Base-by-base conservation (phyloP, 306 rosid species). In the Trifolium fragiferum region DNA sequence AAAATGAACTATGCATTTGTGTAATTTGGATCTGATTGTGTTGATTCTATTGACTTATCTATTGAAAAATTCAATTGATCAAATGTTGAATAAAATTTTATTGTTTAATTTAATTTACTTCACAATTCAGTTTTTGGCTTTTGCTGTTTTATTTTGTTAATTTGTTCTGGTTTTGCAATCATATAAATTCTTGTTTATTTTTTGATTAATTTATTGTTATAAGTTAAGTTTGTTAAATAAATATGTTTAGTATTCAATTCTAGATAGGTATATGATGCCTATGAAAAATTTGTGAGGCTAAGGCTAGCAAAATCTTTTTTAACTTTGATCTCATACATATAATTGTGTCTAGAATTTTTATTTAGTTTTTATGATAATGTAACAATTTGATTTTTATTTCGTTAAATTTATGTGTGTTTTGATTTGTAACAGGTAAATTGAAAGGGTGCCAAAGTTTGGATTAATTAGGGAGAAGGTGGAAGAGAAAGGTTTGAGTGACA, bases 401-500 rank as follows among this genome's bases (percentile, higher is more conserved):
- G 4, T 25, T 58, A 4, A 6, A 13, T 58, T 25, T 58, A 58
- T 8, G 14, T 25, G 5, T 4, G 7, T 58, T 12, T 58, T 58
- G 64, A 25, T 58, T 58, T 58, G 0, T 5, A 58, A 58, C 19
- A 58, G 64, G 58, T 51, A 51, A 18, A 7, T 6, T 18, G 18
- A 51, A 16, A 51, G 38, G 62, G 10, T 30, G 19, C 10, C 64
- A 27, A 13, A 58, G 64, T 58, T 13, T 66, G 79, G 79, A 66
- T 63, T 69, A 16, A 51, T 51, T 44, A 76, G 73, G 78, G 82
- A 77, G 66, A 79, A 70, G 66, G 73, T 25, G 46, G 80, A 60
- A 62, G 75, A 66, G 68, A 72, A 82, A 85, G 85, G 84, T 63
- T 79, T 47, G 77, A 63, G 60, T 63, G 30, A 76, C 58, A 70